Evolutionary conservation across 2,329 filamentous ascomycete genomes (phyloP).

Genomic region (Ophiostoma perfectum): DNA sequence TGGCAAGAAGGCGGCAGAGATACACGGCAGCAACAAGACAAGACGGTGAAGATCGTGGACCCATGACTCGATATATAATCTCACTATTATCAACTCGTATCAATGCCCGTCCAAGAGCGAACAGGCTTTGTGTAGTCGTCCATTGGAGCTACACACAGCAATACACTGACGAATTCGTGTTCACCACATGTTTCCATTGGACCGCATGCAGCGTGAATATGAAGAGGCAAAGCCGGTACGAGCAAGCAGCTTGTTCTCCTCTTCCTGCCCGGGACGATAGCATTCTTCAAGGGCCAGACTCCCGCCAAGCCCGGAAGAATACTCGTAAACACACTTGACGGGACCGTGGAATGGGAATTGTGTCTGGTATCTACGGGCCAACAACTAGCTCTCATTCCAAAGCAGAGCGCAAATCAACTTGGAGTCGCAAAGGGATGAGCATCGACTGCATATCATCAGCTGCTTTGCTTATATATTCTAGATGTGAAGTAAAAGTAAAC

Average conservation of each 20-base stretch:
- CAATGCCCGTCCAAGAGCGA: not conserved
- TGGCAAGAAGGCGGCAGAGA: too few species aligned
- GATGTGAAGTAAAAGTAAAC: too few species aligned
- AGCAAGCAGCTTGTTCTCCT: not conserved
- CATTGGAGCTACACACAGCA: not conserved
- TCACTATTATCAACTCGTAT: not conserved
- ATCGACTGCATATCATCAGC: too few species aligned
- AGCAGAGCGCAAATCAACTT: too few species aligned
- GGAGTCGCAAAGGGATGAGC: too few species aligned
- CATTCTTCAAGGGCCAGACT: not conserved
- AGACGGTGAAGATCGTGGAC: not conserved
- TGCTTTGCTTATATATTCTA: too few species aligned
- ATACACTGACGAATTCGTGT: not conserved
- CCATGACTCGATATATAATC: not conserved
- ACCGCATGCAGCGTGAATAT: not conserved
- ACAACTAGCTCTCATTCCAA: not conserved
- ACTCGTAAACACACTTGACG: too few species aligned
- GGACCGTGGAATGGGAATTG: not conserved
- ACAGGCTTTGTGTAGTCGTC: not conserved
- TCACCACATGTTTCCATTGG: not conserved
- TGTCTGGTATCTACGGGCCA: constrained; percentile 4
- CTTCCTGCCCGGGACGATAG: not conserved
- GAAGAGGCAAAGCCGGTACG: not conserved
- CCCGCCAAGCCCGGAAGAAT: too few species aligned
- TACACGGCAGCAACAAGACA: not conserved